phyloP scores from a whole-genome alignment of 2,329 filamentous ascomycete genomes.

The Scopulariopsis brevicaulis region DNA sequence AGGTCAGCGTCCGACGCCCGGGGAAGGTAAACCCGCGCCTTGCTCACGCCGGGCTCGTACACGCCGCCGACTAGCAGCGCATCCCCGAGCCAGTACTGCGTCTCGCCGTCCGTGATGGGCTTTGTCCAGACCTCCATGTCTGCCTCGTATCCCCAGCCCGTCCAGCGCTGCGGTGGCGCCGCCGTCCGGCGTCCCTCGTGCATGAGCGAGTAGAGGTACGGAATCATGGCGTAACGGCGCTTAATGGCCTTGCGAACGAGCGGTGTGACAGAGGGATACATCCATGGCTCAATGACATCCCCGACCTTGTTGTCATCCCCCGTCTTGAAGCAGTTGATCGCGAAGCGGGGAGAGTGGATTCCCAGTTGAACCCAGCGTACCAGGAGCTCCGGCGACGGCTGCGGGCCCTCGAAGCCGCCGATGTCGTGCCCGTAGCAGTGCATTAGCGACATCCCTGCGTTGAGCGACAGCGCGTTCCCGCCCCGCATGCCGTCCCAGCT shows the following conservation, averaged over 20 bases:
- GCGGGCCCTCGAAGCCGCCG: slow-evolving; percentile 63
- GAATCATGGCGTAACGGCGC: slow-evolving; percentile 59
- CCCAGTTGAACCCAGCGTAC: slow-evolving; percentile 66
- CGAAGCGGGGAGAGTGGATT: slow-evolving; percentile 57
- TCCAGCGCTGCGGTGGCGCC: slow-evolving; percentile 57
- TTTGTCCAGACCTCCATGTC: slow-evolving; percentile 57
- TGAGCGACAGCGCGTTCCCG: slow-evolving; percentile 57
- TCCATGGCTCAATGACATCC: slow-evolving; percentile 69
- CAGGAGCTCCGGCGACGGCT: slow-evolving; percentile 58
- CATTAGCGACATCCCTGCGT: slow-evolving; percentile 55
- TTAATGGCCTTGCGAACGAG: slow-evolving; percentile 55
- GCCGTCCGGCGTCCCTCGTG: slow-evolving; percentile 51
- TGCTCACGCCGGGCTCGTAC: slow-evolving; percentile 45
- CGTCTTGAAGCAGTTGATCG: slow-evolving; percentile 73
- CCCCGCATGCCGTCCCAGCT: slow-evolving; percentile 66
- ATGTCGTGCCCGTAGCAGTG: slow-evolving; percentile 63
- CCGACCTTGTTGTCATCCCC: slow-evolving; percentile 53
- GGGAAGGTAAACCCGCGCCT: slow-evolving; percentile 52
- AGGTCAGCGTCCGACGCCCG: slow-evolving; percentile 38
- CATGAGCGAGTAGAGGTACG: slow-evolving; percentile 57
- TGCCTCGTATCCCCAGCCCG: slow-evolving; percentile 59
- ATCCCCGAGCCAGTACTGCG: slow-evolving; percentile 65
- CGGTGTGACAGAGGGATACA: slow-evolving; percentile 57
- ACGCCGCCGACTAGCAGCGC: slow-evolving; percentile 55
- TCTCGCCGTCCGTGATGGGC: slow-evolving; percentile 49